Percentiles rank a stretch among this genome's conserved stretches.
Evolutionary conservation across 163 green algal genomes (phyloP).

Genomic region (Scenedesmus sp.): DNA sequence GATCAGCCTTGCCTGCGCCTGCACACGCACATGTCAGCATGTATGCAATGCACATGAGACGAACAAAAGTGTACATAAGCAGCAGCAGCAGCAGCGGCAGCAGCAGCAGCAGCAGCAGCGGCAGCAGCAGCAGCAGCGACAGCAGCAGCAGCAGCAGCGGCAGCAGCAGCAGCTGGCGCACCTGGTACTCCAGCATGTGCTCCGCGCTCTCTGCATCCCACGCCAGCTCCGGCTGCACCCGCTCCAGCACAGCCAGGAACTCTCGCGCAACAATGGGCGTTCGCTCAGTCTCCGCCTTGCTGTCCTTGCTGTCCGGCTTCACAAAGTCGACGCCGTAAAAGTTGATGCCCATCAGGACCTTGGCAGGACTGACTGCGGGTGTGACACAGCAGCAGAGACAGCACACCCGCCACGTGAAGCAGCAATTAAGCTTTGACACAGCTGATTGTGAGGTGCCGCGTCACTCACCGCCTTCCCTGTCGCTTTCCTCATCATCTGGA

Average conservation of each 20-base stretch:
- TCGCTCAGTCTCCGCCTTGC: constrained; percentile 35
- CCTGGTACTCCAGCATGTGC: constrained; percentile 68
- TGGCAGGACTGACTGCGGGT: neutral
- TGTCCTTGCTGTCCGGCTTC: constrained; percentile 24
- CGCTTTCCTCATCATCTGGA: neutral
- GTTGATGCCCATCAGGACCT: constrained; percentile 77
- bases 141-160: no score
- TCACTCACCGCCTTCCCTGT: neutral
- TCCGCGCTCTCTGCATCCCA: constrained; percentile 62
- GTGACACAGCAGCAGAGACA: neutral
- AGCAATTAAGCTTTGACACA: no score
- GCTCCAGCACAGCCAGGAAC: constrained; percentile 50
- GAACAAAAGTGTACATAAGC: no score
- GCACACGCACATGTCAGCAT: no score
- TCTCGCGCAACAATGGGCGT: constrained; percentile 55
- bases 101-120: no score
- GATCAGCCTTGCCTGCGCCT: no score
- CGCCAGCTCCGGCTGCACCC: constrained; percentile 29
- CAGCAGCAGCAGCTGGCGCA: neutral
- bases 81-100: no score
- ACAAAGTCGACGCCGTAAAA: constrained; percentile 74
- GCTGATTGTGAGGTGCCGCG: no score
- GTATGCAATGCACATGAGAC: no score
- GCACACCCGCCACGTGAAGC: no score
- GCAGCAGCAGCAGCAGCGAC: no score